These are phyloP conservation scores for Tetraselmis chui DNA, from an alignment of 139 green algal species.

Conservation along the genomic window DNA sequence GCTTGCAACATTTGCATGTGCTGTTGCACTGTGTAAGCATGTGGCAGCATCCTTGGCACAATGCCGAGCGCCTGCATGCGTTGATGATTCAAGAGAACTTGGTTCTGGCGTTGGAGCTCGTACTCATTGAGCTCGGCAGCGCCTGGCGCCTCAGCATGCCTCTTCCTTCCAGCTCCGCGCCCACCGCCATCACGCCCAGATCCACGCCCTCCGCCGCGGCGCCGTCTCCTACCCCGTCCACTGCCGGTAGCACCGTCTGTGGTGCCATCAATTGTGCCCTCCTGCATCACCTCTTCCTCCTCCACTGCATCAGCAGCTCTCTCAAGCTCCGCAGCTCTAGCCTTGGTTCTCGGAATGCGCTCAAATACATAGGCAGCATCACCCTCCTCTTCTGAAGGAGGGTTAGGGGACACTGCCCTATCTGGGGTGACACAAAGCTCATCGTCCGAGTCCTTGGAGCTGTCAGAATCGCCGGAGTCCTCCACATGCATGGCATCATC, in stretches of 20 bases:
- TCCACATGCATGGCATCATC: not conserved
- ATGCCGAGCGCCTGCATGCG: no score
- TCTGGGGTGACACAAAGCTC: not conserved
- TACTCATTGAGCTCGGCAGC: no score
- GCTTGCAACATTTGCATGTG: no score
- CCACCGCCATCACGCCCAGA: no score
- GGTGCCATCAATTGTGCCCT: not conserved
- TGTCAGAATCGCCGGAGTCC: not conserved
- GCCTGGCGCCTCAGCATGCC: no score
- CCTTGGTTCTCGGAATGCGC: not conserved
- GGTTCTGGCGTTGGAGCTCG: no score
- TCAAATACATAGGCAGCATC: slow-evolving; percentile 1
- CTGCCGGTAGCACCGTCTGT: not conserved
- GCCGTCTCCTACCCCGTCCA: no score
- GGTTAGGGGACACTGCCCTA: not conserved
- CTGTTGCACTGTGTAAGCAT: no score
- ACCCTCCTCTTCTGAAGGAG: not conserved
- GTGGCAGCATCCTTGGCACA: no score
- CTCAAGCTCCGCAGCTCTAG: not conserved
- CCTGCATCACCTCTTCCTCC: not conserved
- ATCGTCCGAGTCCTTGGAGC: not conserved
- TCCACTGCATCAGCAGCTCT: not conserved
- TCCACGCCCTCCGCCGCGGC: no score
- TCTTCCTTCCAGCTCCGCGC: no score
- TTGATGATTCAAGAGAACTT: no score